A percentile compares a stretch with the other conserved stretches of the same genome.
Conservation (phyloP, 805 yeast genomes). For the Candida easanensis region DNA sequence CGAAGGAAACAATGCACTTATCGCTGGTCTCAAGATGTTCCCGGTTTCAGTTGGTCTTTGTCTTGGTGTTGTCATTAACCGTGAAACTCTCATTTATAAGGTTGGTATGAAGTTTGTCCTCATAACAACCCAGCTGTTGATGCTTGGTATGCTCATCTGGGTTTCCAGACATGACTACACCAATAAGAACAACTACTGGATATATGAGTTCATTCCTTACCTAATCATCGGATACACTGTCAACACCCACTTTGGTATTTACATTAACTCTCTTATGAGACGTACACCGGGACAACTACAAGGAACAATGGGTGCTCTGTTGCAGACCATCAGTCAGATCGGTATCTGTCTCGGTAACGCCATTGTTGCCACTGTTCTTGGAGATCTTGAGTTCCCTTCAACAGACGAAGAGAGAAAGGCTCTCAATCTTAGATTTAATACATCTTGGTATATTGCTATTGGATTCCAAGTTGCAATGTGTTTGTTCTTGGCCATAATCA, state of each 20-base stretch:
- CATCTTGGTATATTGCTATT: not conserved
- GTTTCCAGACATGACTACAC: conserved; percentile 2
- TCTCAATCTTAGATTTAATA: not conserved
- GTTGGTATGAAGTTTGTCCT: conserved; percentile 25
- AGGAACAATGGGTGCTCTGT: conserved; percentile 38
- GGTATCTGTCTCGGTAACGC: conserved; percentile 2
- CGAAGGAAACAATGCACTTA: conserved; percentile 30
- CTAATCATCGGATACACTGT: conserved; percentile 26
- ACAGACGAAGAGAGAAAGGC: not conserved
- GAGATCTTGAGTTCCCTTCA: not conserved
- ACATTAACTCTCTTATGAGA: conserved; percentile 29
- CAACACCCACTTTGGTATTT: conserved; percentile 35
- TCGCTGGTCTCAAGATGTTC: conserved; percentile 36
- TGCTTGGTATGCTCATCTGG: conserved; percentile 24
- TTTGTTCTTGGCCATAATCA: not conserved
- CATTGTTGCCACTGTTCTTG: not conserved
- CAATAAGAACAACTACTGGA: conserved; percentile 24
- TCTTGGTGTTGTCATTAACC: conserved; percentile 29
- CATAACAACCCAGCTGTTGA: conserved; percentile 15
- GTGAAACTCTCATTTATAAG: conserved; percentile 18
- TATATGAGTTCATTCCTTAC: conserved; percentile 27
- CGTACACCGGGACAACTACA: conserved; percentile 38
- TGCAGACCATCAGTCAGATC: conserved; percentile 25
- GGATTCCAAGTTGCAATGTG: not conserved
- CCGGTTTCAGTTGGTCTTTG: conserved; percentile 34